Conservation (phyloP, 805 yeast genomes). For the Huiozyma sinensis region DNA sequence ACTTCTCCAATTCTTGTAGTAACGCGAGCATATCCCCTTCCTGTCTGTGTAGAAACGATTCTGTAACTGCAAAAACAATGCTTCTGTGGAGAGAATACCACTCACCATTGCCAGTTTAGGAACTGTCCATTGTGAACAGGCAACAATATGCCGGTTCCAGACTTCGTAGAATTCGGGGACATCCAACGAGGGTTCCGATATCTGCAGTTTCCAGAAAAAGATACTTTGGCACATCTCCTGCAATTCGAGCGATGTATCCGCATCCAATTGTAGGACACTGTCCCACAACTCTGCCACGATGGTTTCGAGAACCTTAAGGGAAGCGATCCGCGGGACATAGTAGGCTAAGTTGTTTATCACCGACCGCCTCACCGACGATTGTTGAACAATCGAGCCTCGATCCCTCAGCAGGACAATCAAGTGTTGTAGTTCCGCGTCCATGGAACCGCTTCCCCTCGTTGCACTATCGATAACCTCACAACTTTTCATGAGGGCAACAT, state of each 20-base stretch:
- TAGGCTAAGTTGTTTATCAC: slow-evolving; percentile 20
- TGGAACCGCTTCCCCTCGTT: too few species aligned
- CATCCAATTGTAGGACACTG: slow-evolving; percentile 4
- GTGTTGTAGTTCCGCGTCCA: slow-evolving; percentile 1
- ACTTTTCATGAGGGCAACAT: neutral
- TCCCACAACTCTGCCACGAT: slow-evolving; percentile 9
- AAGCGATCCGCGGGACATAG: slow-evolving; percentile 17
- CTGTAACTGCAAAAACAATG: slow-evolving; percentile 12
- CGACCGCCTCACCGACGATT: slow-evolving; percentile 2
- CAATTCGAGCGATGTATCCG: slow-evolving; percentile 3
- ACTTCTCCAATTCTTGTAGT: slow-evolving; percentile 15
- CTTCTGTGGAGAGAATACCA: slow-evolving; percentile 17
- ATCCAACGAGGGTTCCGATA: slow-evolving; percentile 23
- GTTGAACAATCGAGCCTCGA: neutral
- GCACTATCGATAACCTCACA: too few species aligned
- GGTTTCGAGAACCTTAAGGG: slow-evolving; percentile 7
- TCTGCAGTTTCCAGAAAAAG: slow-evolving; percentile 21
- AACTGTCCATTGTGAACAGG: slow-evolving; percentile 14
- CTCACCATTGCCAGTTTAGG: slow-evolving; percentile 14
- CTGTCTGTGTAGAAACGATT: slow-evolving; percentile 15
- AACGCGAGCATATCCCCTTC: slow-evolving; percentile 7
- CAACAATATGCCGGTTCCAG: slow-evolving; percentile 13
- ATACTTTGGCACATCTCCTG: slow-evolving; percentile 15
- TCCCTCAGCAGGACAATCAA: slow-evolving; percentile 3
- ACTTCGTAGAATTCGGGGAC: slow-evolving; percentile 14